phyloP scores from a whole-genome alignment of 2,329 filamentous ascomycete species.

The Penicillium frequentans region DNA sequence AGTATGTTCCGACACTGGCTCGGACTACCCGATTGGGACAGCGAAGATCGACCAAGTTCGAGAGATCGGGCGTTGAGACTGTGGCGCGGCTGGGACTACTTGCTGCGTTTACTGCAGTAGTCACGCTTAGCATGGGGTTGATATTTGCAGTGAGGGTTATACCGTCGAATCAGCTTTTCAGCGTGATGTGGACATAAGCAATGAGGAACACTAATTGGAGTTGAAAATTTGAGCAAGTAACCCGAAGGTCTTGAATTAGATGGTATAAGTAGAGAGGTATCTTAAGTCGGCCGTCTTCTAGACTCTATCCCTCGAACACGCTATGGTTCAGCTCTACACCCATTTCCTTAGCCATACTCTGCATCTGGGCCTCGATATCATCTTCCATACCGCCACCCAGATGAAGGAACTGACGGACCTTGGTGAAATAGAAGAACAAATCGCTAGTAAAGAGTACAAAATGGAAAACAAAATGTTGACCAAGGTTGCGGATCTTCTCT shows the following conservation, averaged over 20 bases:
- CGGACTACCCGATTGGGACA: constrained; percentile 29
- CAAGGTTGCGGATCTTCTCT: constrained; percentile 68
- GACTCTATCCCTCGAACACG: constrained; percentile 74
- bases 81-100: constrained; percentile 28
- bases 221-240: neutral
- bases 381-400: constrained; percentile 88
- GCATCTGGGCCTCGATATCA: constrained; percentile 86
- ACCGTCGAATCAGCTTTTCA: constrained; percentile 8
- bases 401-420: constrained; percentile 73
- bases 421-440: constrained; percentile 78
- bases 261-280: neutral
- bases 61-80: constrained; percentile 26
- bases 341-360: constrained; percentile 82
- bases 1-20: constrained; percentile 50
- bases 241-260: neutral
- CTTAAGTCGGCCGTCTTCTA: neutral
- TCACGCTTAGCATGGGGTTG: constrained; percentile 11
- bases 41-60: constrained; percentile 20
- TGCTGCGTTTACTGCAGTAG: constrained; percentile 15
- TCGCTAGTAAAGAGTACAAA: constrained; percentile 74
- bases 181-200: constrained; percentile 2
- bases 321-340: constrained; percentile 87
- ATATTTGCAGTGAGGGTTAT: constrained; percentile 14
- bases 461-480: constrained; percentile 79
- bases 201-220: neutral